Evolutionary conservation across 169 alveolate species (phyloP).

Genomic region (Cryptosporidium viatorum): DNA sequence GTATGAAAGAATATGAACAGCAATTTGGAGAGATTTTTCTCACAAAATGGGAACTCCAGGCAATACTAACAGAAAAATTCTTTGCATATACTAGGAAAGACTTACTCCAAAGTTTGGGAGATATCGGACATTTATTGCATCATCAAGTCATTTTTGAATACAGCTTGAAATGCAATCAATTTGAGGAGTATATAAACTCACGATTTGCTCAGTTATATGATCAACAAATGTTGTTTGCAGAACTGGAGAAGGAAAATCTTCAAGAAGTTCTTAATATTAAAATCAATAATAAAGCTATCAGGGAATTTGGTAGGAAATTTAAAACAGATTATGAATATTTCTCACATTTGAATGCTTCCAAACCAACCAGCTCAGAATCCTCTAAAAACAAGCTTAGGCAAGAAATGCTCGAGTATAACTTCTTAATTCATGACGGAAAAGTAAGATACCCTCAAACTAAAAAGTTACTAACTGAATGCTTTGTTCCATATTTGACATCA

Average conservation of each 20-base stretch:
- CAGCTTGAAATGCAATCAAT: slow-evolving; percentile 54
- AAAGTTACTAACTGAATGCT: slow-evolving; percentile 39
- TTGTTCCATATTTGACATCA: slow-evolving; percentile 36
- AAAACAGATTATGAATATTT: background rate
- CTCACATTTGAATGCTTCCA: background rate
- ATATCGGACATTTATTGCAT: slow-evolving; percentile 27
- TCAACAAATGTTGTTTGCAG: slow-evolving; percentile 24
- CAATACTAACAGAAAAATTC: slow-evolving; percentile 31
- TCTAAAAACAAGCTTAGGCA: background rate
- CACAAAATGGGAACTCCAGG: slow-evolving; percentile 35
- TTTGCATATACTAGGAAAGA: slow-evolving; percentile 32
- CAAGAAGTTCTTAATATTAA: background rate
- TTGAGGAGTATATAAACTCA: slow-evolving; percentile 39
- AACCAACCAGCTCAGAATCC: background rate
- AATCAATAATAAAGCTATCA: background rate
- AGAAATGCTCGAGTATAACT: background rate
- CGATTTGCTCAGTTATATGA: slow-evolving; percentile 41
- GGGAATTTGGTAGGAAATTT: background rate
- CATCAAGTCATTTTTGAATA: slow-evolving; percentile 6
- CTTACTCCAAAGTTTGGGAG: slow-evolving; percentile 43
- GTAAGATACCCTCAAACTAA: slow-evolving; percentile 12
- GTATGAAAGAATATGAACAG: slow-evolving; percentile 69
- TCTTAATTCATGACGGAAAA: background rate
- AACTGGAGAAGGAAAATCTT: slow-evolving; percentile 25
- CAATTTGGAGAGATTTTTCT: slow-evolving; percentile 61